Evolutionary conservation across 108 stramenopile genomes (phyloP), one percentile per base, ranked within the genome.

Genomic region (Licmophora abbreviata): DNA sequence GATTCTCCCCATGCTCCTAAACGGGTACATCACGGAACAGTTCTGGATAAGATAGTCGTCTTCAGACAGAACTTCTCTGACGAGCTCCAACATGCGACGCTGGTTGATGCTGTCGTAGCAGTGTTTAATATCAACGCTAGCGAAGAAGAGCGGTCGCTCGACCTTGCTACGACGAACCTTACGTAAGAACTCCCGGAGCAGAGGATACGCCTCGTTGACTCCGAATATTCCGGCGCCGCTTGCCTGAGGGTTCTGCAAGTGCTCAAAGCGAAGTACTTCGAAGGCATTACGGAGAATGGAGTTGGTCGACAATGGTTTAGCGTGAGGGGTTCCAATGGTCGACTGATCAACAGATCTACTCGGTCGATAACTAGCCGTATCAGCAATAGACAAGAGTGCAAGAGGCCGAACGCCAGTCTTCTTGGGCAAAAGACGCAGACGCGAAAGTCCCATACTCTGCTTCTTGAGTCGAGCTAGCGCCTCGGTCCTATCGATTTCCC

Each of bases 101-200:
- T 89, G 87, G 43, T 86, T 60, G 20, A 93, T 88, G 17, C 59
- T 79, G 43, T 93, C 92, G 33, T 83, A 93, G 54, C 87, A 89
- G 43, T 82, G 73, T 37, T 76, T 68, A 48, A 93, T 84, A 43
- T 93, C 92, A 7, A 79, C 78, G 50, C 76, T 81, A 22, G 76
- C 83, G 54, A 88, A 87, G 54, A 71, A 81, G 0, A 93, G 67
- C 30, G 51, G 1, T 3, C 22, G n/a, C 34, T 26, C 52, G 40
- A n/a, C 49, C 44, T 28, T 12, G 37, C 48, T 31, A 4, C 12
- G 4, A 15, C 48, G 26, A 40, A 69, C 38, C 34, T 44, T 50
- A 47, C 10, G 22, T 35, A 74, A 54, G 44, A 77, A 86, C 14
- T 58, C 21, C 22, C 60, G 74, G 44, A 80, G 81, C 4, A 72